Evolutionary conservation across 2,329 filamentous ascomycete genomes (phyloP).

Genomic region (Cytospora paraplurivora): DNA sequence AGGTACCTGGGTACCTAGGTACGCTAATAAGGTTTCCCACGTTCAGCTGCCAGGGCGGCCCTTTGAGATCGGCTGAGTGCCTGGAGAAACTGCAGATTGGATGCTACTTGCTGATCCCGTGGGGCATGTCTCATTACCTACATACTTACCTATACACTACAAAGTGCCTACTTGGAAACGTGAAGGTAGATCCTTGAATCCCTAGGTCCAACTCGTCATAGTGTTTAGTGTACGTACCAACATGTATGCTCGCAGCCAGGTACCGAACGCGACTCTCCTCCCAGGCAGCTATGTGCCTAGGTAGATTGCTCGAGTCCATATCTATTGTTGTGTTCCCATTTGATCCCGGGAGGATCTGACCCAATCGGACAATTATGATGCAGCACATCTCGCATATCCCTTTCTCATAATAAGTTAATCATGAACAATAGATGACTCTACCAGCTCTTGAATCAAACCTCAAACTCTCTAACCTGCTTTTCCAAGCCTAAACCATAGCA

Average conservation of each 20-base stretch:
- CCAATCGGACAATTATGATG: background rate
- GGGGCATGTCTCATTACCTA: background rate
- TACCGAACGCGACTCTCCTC: background rate
- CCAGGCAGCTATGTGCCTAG: too few species aligned
- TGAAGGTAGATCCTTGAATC: background rate
- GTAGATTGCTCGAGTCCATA: background rate
- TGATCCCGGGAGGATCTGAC: background rate
- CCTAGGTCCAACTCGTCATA: background rate
- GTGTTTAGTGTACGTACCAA: background rate
- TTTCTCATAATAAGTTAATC: background rate
- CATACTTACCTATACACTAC: background rate
- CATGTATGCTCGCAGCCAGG: background rate
- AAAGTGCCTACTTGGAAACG: background rate
- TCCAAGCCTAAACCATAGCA: background rate
- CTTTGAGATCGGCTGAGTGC: background rate
- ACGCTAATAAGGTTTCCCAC: background rate
- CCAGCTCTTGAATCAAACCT: background rate
- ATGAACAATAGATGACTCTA: background rate
- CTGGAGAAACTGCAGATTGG: background rate
- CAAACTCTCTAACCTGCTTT: background rate
- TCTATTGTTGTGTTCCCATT: background rate
- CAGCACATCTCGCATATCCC: conserved; percentile 1
- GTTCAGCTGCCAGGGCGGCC: background rate
- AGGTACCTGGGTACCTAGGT: too few species aligned
- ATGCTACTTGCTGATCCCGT: background rate